These are phyloP conservation scores for Fusarium camptoceras DNA, from an alignment of 2,329 filamentous ascomycete species.

Conservation along the genomic window DNA sequence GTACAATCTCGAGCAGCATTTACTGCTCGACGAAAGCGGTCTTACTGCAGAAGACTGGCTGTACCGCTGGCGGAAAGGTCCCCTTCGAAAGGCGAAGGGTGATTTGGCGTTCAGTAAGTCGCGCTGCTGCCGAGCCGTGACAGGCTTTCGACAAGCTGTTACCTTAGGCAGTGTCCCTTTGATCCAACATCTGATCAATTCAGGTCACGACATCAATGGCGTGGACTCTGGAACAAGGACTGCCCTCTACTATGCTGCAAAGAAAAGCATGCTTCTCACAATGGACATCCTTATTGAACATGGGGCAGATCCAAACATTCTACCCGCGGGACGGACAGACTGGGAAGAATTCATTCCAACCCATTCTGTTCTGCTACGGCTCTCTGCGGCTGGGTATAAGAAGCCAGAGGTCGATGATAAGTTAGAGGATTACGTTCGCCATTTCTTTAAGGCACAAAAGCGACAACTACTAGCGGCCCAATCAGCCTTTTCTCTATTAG, in stretches of 20 bases:
- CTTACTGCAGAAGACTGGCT: not conserved
- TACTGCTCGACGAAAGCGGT: not conserved
- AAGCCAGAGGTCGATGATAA: not conserved
- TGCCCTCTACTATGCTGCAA: constrained; percentile 3
- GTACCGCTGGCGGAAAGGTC: not conserved
- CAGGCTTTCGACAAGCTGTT: not conserved
- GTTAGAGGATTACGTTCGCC: not conserved
- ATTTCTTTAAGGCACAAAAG: not conserved
- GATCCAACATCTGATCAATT: not conserved
- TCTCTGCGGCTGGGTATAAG: not conserved
- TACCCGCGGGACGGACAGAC: not conserved
- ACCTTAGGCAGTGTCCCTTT: not conserved
- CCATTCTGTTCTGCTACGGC: not conserved
- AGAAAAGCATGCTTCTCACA: not conserved
- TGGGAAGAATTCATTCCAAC: not conserved
- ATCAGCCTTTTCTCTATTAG: not conserved
- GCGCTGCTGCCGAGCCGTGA: not conserved
- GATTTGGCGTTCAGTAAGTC: not conserved
- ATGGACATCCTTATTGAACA: not conserved
- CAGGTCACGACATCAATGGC: not conserved
- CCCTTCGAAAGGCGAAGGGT: not conserved
- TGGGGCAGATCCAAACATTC: not conserved
- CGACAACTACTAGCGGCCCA: not conserved
- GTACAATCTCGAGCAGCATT: not conserved
- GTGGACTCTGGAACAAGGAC: not conserved